A percentile compares a stretch with the other conserved stretches of the same genome.
Conservation (phyloP, 2,329 filamentous ascomycete genomes). For the Pseudocercospora fijiensis region DNA sequence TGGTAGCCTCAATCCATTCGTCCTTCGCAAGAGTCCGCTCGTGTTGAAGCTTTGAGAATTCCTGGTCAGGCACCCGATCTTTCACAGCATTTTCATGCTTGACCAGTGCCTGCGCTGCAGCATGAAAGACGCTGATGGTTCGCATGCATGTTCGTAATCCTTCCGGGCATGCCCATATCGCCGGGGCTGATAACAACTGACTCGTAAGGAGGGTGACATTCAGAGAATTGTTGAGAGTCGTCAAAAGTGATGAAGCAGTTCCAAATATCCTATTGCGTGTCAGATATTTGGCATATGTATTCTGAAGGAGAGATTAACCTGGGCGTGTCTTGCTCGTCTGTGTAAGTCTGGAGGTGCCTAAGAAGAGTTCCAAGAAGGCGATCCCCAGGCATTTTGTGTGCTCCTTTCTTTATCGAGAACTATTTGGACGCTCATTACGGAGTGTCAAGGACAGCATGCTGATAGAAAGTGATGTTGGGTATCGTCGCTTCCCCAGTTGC, state of each 20-base stretch:
- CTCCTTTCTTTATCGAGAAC: not conserved
- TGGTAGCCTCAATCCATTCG: slow-evolving; percentile 60
- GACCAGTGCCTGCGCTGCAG: slow-evolving; percentile 59
- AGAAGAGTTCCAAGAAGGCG: slow-evolving; percentile 66
- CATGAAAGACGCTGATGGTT: slow-evolving; percentile 70
- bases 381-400: slow-evolving; percentile 61
- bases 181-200: slow-evolving; percentile 68
- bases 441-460: not conserved
- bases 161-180: slow-evolving; percentile 65
- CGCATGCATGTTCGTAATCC: slow-evolving; percentile 63
- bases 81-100: slow-evolving; percentile 47
- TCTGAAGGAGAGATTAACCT: slow-evolving; percentile 44
- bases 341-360: slow-evolving; percentile 60
- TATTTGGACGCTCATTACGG: not conserved
- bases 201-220: slow-evolving; percentile 72
- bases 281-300: slow-evolving; percentile 7
- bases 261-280: slow-evolving; percentile 52
- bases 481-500: not conserved
- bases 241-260: slow-evolving; percentile 66
- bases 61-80: slow-evolving; percentile 28
- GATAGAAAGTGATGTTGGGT: not conserved
- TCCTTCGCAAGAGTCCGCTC: slow-evolving; percentile 44
- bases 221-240: slow-evolving; percentile 69
- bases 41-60: slow-evolving; percentile 32
- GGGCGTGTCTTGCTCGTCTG: slow-evolving; percentile 59